Percentiles rank a stretch among this genome's conserved stretches.
These are phyloP conservation scores for Pseudofabraea citricarpa DNA, from an alignment of 2,329 filamentous ascomycete genomes.

Conservation along the genomic window DNA sequence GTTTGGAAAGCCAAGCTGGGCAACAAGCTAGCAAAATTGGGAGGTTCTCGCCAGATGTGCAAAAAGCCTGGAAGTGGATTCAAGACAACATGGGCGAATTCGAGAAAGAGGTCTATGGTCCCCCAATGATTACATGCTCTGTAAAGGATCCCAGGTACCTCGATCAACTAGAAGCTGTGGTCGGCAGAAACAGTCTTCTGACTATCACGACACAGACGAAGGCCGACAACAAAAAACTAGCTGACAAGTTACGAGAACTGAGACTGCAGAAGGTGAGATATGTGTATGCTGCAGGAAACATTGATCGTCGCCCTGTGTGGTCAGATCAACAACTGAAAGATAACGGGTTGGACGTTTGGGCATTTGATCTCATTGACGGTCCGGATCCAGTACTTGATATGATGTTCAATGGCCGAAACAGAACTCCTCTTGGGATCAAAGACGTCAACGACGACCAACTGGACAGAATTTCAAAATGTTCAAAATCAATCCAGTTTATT, in stretches of 20 bases:
- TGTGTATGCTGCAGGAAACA: neutral
- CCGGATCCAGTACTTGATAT: constrained; percentile 82
- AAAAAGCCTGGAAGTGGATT: constrained; percentile 76
- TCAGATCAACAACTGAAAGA: constrained; percentile 46
- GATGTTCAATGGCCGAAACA: constrained; percentile 69
- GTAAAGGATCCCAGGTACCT: constrained; percentile 55
- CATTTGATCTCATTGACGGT: constrained; percentile 73
- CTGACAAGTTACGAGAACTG: constrained; percentile 45
- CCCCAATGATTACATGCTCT: constrained; percentile 60
- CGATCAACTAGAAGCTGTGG: constrained; percentile 51
- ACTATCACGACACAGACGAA: constrained; percentile 71
- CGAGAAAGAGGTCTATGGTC: constrained; percentile 58
- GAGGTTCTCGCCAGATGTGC: constrained; percentile 56
- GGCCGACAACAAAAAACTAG: constrained; percentile 70
- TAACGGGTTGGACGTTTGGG: constrained; percentile 73
- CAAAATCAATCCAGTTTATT: constrained; percentile 62
- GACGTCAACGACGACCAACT: constrained; percentile 66
- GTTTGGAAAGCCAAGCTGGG: constrained; percentile 69
- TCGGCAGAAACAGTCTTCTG: constrained; percentile 48
- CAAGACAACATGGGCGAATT: constrained; percentile 61
- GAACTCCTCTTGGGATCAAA: constrained; percentile 63
- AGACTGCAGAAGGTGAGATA: neutral
- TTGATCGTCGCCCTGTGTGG: constrained; percentile 38
- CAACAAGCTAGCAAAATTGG: constrained; percentile 66
- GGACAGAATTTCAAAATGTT: constrained; percentile 53